Base-by-base conservation (phyloP, 2,329 filamentous ascomycete species). In the Beauveria rudraprayagi region DNA sequence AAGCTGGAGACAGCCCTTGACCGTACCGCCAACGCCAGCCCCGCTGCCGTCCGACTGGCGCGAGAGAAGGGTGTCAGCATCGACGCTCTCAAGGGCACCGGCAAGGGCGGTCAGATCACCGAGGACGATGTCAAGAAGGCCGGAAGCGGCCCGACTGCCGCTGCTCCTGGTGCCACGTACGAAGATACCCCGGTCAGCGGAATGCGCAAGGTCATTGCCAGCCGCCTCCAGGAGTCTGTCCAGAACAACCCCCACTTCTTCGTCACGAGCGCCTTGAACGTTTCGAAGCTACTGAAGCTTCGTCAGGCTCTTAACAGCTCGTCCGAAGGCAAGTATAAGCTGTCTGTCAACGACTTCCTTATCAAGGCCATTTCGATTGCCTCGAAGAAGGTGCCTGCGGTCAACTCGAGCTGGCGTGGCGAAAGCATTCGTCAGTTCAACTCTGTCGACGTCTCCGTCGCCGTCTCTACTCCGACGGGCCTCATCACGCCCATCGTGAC, bases 261-360 rank as follows among this genome's bases (percentile, higher is more conserved):
- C 75, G 93, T 99, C 70, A 91, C 91, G 70, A 89, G 91, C 70
- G 86, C 86, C 68, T 84, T 99, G 72, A 97, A 93, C 62, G 94
- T 99, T 66, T 84, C 82, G 76, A 97, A 97, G 85, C 90, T 99
- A 54, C 81, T 96, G 71, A 97, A 97, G 83, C 92, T 99, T 69
- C 92, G 94, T 71, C 85, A 91, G 78, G 92, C 93, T 62, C 86
- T 99, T 67, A 99, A 99, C 80, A 85, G 86, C 72, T 87, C 90
- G 14, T 82, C 91, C 53, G 88, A 96, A 65, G 94, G 93, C 78
- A 87, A 92, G 77, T 99, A 96, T 86, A 99, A 97, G 86, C 90
- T 99, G 63, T 97, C 92, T n/a, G 91, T 99, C 78, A 99, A 99
- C 79, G 94, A 99, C 79, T 96, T 99, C 84, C 83, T 99, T 65